phyloP scores from a whole-genome alignment of 1,139 yeast genomes.

The Scheffersomyces quercinus region DNA sequence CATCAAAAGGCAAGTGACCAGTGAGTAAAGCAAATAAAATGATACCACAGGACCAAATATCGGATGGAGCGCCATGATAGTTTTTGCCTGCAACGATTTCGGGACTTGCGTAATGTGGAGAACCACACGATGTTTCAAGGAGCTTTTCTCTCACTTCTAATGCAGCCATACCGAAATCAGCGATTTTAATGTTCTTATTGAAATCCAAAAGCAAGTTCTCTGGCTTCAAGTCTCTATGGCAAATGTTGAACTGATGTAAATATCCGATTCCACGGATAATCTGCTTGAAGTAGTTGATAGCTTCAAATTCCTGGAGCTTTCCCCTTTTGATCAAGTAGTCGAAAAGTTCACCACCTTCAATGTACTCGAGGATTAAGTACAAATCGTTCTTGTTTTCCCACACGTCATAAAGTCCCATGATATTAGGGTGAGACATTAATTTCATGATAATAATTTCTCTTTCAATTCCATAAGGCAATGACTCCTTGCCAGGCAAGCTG shows the following conservation, averaged over 20 bases:
- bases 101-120: constrained; percentile 98
- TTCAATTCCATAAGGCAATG: constrained; percentile 90
- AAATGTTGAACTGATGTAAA: constrained; percentile 90
- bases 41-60: constrained; percentile 98
- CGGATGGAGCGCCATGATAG: constrained; percentile 96
- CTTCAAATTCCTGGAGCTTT: constrained; percentile 83
- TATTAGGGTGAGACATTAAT: constrained; percentile 87
- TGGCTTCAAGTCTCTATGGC: constrained; percentile 95
- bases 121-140: constrained; percentile 94
- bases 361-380: constrained; percentile 88
- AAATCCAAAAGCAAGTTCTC: constrained; percentile 88
- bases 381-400: constrained; percentile 97
- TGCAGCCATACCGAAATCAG: constrained; percentile 99
- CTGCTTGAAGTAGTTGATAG: constrained; percentile 87
- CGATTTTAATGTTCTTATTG: constrained; percentile 87
- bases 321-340: constrained; percentile 90
- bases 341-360: constrained; percentile 96
- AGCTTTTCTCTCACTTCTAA: constrained; percentile 81
- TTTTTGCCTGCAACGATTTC: constrained; percentile 94
- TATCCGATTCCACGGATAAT: constrained; percentile 89
- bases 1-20: constrained; percentile 96
- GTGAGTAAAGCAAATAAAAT: constrained; percentile 89
- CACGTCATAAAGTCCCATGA: constrained; percentile 94
- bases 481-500: constrained; percentile 37
- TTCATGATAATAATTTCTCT: constrained; percentile 94